These are phyloP conservation scores for Astraeus odoratus DNA, from an alignment of 768 basidiomycete genomes.

Conservation along the genomic window DNA sequence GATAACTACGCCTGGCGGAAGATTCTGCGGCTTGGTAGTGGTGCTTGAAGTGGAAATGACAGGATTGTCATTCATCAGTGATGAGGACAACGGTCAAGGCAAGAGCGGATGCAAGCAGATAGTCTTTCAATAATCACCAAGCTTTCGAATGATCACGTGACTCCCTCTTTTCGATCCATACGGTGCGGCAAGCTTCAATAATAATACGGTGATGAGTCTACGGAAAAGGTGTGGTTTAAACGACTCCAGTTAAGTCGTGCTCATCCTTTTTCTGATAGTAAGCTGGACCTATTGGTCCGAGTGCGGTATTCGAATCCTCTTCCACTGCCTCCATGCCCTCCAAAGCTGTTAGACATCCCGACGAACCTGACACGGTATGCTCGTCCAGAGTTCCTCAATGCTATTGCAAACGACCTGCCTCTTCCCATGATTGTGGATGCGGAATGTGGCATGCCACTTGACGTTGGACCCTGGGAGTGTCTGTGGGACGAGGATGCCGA, in stretches of 20 bases:
- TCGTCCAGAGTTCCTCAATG: constrained; percentile 75
- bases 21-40: neutral
- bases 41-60: too few relatives aligned
- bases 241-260: neutral
- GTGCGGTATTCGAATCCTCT: constrained; percentile 93
- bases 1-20: constrained; percentile 77
- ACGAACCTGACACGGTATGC: constrained; percentile 87
- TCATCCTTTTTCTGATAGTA: constrained; percentile 35
- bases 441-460: constrained; percentile 94
- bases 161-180: too few relatives aligned
- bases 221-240: constrained; percentile 42
- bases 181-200: too few relatives aligned
- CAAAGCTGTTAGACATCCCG: constrained; percentile 88
- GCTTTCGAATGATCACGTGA: neutral
- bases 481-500: constrained; percentile 78
- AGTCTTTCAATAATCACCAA: too few relatives aligned
- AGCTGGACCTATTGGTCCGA: constrained; percentile 86
- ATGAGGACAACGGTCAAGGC: neutral
- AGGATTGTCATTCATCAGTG: too few relatives aligned
- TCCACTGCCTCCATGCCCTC: constrained; percentile 94
- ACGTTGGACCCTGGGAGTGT: constrained; percentile 75
- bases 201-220: constrained; percentile 37
- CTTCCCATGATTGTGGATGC: constrained; percentile 96
- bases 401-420: constrained; percentile 72
- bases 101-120: too few relatives aligned